A percentile compares a stretch with the other conserved stretches of the same genome.
These are phyloP conservation scores for Fusarium tuaranense DNA, from an alignment of 2,329 filamentous ascomycete species.

Conservation along the genomic window DNA sequence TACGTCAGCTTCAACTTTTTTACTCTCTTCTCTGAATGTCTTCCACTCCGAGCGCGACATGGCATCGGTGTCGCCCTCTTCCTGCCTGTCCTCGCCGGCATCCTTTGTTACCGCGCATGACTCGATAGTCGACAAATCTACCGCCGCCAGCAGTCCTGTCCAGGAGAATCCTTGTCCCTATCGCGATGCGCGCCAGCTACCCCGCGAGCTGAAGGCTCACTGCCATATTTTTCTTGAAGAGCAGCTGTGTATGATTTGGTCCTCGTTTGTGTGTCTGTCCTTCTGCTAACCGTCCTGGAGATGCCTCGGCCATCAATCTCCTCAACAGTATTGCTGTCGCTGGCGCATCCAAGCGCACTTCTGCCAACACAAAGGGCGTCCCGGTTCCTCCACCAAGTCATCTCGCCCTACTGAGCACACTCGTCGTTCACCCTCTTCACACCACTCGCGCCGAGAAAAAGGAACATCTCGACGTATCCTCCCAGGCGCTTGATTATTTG, in stretches of 20 bases:
- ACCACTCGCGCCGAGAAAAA: conserved; percentile 77
- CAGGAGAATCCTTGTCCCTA: conserved; percentile 55
- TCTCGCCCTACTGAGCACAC: conserved; percentile 80
- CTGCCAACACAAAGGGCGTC: conserved; percentile 55
- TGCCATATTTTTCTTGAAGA: conserved; percentile 82
- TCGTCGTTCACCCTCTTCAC: conserved; percentile 83
- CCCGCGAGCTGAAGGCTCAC: conserved; percentile 73
- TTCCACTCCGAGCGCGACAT: conserved; percentile 31
- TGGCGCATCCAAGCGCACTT: conserved; percentile 53
- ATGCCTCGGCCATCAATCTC: conserved; percentile 67
- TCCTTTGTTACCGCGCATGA: conserved; percentile 53
- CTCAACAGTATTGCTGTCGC: conserved; percentile 72
- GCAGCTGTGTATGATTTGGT: conserved; percentile 67
- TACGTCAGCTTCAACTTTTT: not conserved
- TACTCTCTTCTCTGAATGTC: conserved; percentile 17
- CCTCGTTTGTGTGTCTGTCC: not conserved
- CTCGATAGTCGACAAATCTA: conserved; percentile 46
- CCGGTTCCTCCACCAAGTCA: conserved; percentile 78
- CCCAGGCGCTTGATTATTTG: conserved; percentile 77
- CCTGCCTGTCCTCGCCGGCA: conserved; percentile 45
- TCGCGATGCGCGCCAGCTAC: conserved; percentile 66
- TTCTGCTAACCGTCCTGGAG: conserved; percentile 32
- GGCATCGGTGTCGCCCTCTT: conserved; percentile 37
- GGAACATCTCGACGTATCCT: conserved; percentile 72
- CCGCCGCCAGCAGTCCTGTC: conserved; percentile 51